Conservation (phyloP, 768 basidiomycete species). For the Tylopilus sp. region DNA sequence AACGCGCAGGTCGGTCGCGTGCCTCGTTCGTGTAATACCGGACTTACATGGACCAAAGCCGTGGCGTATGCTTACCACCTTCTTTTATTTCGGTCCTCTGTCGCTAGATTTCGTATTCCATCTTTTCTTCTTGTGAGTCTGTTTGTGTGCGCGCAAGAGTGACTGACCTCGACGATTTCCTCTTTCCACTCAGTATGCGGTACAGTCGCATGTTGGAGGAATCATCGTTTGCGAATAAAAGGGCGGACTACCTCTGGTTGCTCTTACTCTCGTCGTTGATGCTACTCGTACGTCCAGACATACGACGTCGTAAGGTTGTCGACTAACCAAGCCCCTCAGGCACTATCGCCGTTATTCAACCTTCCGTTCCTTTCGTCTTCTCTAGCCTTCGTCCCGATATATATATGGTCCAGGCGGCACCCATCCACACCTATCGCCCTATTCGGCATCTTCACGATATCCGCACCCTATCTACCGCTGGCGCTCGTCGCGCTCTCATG, state of each 20-base stretch:
- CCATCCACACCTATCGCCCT: constrained; percentile 94
- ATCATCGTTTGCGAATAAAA: constrained; percentile 86
- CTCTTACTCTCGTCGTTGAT: constrained; percentile 79
- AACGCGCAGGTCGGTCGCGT: constrained; percentile 59
- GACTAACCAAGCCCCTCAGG: constrained; percentile 37
- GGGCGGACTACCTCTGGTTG: constrained; percentile 95
- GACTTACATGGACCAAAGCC: constrained; percentile 45
- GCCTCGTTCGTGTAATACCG: not conserved
- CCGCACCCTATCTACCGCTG: constrained; percentile 91
- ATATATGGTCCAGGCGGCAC: constrained; percentile 94
- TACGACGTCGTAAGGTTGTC: not conserved
- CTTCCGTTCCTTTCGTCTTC: constrained; percentile 92
- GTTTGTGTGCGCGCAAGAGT: not conserved
- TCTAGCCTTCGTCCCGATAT: constrained; percentile 92
- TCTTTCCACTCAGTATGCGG: constrained; percentile 66
- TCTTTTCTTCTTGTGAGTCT: constrained; percentile 93
- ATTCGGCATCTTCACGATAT: constrained; percentile 92
- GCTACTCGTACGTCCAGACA: constrained; percentile 63
- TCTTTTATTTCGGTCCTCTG: constrained; percentile 94
- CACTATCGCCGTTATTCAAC: constrained; percentile 82
- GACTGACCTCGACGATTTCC: not conserved
- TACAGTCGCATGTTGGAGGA: constrained; percentile 97
- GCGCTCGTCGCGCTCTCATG: constrained; percentile 88
- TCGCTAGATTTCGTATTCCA: constrained; percentile 95
- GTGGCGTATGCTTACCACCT: constrained; percentile 87